Percentiles rank a stretch among this genome's conserved stretches.
phyloP scores from a whole-genome alignment of 495 filamentous ascomycete species.

The Astrocystis sublimbata region DNA sequence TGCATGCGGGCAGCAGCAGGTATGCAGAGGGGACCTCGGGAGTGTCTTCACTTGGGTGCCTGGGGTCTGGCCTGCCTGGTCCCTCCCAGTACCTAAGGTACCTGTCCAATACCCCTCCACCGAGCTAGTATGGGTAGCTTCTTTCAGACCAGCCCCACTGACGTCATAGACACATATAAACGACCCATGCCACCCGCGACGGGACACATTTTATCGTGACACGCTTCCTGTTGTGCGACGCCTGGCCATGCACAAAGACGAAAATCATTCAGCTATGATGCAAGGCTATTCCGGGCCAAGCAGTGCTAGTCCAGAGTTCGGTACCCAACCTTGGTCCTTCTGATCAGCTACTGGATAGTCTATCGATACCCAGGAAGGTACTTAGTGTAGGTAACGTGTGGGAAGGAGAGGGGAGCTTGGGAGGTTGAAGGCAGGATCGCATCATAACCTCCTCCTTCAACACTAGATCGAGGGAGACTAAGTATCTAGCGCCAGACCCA shows the following conservation, averaged over 20 bases:
- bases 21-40: neutral
- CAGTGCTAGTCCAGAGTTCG: neutral
- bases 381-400: no score
- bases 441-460: conserved; percentile 5
- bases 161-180: conserved; percentile 14
- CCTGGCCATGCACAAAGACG: conserved; percentile 8
- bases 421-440: neutral
- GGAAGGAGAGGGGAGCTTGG: no score
- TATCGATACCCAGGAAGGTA: neutral
- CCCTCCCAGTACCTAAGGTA: no score
- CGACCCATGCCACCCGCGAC: neutral
- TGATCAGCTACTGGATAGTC: no score
- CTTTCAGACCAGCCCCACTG: neutral
- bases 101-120: neutral
- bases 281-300: conserved; percentile 3
- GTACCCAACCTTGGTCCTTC: neutral
- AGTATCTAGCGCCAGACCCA: neutral
- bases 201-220: neutral
- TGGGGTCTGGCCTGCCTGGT: no score
- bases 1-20: neutral
- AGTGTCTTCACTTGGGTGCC: no score
- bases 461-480: neutral
- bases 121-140: neutral
- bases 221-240: neutral
- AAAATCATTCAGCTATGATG: conserved; percentile 9